phyloP scores from a whole-genome alignment of 306 rosid genomes.

The Citrullus amarus region DNA sequence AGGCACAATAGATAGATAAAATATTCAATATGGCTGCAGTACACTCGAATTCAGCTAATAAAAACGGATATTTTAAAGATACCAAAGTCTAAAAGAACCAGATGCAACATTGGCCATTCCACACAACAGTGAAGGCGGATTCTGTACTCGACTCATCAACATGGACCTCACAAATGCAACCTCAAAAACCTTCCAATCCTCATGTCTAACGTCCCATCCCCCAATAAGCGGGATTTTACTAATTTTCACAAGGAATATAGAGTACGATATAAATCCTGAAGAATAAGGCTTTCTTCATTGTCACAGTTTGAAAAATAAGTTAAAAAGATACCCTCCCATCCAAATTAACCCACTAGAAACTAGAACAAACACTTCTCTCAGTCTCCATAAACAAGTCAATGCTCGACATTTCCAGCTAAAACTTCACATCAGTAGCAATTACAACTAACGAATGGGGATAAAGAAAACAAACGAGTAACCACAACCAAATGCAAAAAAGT shows the following conservation, averaged over 20 bases:
- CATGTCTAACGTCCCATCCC: neutral
- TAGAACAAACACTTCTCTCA: neutral
- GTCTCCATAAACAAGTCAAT: neutral
- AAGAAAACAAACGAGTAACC: neutral
- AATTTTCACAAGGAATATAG: neutral
- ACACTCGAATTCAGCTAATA: neutral
- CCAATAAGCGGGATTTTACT: neutral
- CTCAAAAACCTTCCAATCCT: neutral
- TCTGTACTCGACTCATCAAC: neutral
- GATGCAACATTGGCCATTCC: neutral
- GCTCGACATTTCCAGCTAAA: neutral
- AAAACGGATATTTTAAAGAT: neutral
- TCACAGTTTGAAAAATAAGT: neutral
- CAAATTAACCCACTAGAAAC: neutral
- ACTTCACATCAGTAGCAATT: neutral
- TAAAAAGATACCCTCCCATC: neutral
- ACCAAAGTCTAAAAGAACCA: neutral
- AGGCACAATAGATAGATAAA: neutral
- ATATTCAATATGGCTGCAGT: neutral
- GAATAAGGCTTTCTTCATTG: neutral
- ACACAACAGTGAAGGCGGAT: neutral
- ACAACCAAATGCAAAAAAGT: neutral
- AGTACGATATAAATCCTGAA: neutral
- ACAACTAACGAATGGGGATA: neutral
- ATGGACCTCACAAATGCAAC: neutral